Evolutionary conservation across 2,329 filamentous ascomycete genomes (phyloP).

Genomic region (Epichloe elymi): DNA sequence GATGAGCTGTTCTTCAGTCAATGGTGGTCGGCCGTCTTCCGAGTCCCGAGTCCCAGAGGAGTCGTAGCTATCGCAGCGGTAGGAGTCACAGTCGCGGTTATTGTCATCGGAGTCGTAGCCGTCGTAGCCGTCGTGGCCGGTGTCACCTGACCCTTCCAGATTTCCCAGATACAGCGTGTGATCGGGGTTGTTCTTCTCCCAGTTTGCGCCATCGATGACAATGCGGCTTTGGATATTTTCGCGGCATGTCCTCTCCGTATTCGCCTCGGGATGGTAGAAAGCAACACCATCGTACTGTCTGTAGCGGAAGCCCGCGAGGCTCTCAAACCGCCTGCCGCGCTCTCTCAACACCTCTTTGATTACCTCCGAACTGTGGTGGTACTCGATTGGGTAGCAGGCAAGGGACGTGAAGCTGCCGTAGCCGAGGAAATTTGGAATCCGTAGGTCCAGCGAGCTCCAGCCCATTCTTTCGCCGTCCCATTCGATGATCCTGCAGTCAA

Average conservation of each 20-base stretch:
- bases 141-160: background rate
- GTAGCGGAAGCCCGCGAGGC: constrained; percentile 32
- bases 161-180: constrained; percentile 12
- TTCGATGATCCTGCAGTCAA: constrained; percentile 30
- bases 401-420: constrained; percentile 30
- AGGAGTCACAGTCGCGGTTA: background rate
- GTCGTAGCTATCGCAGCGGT: constrained; percentile 1
- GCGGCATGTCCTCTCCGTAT: constrained; percentile 10
- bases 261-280: constrained; percentile 14
- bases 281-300: constrained; percentile 31
- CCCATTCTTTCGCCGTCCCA: constrained; percentile 36
- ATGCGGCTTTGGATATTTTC: constrained; percentile 18
- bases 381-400: constrained; percentile 29
- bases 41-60: constrained; percentile 1
- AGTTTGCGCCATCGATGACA: constrained; percentile 19
- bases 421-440: constrained; percentile 29
- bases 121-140: background rate
- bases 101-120: background rate
- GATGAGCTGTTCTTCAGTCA: constrained; percentile 27
- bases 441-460: constrained; percentile 20
- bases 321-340: constrained; percentile 32
- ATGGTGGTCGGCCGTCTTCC: constrained; percentile 12
- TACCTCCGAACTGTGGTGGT: constrained; percentile 26
- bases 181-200: constrained; percentile 18
- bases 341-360: constrained; percentile 22